Percentiles rank a stretch among this genome's conserved stretches.
These are phyloP conservation scores for Rhizopogon roseolus DNA, from an alignment of 768 basidiomycete species.

Conservation along the genomic window DNA sequence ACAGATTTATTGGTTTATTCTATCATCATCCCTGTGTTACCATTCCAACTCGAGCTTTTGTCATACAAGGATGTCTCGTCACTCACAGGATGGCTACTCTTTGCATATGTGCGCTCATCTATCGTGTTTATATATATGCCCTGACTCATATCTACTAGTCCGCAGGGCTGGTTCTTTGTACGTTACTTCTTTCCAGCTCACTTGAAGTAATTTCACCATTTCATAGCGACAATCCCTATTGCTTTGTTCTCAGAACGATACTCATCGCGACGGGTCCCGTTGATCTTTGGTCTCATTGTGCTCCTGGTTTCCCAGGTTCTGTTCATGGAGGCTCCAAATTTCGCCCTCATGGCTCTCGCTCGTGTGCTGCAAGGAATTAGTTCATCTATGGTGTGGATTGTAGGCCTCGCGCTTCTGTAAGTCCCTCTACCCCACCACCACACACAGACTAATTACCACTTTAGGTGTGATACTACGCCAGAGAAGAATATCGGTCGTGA, in stretches of 20 bases:
- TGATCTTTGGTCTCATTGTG: constrained; percentile 45
- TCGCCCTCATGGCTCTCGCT: constrained; percentile 52
- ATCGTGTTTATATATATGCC: neutral
- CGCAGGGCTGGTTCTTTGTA: constrained; percentile 50
- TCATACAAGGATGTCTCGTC: constrained; percentile 41
- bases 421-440: neutral
- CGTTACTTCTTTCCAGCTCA: constrained; percentile 10
- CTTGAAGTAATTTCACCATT: constrained; percentile 1
- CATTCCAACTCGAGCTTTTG: constrained; percentile 54
- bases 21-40: constrained; percentile 58
- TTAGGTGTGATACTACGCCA: constrained; percentile 53
- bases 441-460: constrained; percentile 8
- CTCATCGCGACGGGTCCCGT: constrained; percentile 39
- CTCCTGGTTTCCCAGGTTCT: constrained; percentile 53
- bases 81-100: constrained; percentile 56
- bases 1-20: constrained; percentile 60
- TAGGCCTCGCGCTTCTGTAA: constrained; percentile 57
- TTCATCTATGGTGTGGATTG: constrained; percentile 59
- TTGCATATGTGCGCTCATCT: constrained; percentile 43
- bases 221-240: constrained; percentile 50
- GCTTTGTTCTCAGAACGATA: constrained; percentile 52
- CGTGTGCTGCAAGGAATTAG: constrained; percentile 56
- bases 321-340: constrained; percentile 59
- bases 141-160: constrained; percentile 34
- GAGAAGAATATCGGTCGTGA: constrained; percentile 44